Evolutionary conservation across 305 asterid genomes (phyloP), one percentile per base, ranked within the genome.

Genomic region (Solanum hybrid): DNA sequence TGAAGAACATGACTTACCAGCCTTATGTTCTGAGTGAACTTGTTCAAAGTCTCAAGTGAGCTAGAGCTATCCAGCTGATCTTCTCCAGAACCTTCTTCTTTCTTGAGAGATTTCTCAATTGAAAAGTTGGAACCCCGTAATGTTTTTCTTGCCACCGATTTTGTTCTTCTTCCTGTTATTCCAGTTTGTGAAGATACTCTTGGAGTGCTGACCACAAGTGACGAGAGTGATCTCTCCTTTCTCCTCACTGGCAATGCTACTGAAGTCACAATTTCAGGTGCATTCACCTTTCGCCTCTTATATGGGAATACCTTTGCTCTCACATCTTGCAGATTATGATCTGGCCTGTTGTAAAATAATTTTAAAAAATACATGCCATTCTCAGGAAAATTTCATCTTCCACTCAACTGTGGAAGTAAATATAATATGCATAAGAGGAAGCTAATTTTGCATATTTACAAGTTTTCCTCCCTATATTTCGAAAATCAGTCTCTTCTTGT

Each of bases 151-250:
- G 98, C 95, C 41, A 89, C 94, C 61, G 96, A 95, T 90, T 96
- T 97, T 89, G 99, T 96, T 90, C 99, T 94, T 93, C 97, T 93
- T 91, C 99, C 98, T 2, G 99, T 97, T 96, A 95, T 91, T 89
- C 99, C 98, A 88, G 93, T 89, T 91, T 95, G 98, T 20, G 98
- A 34, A 89, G 99, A 94, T 87, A 97, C 98, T 92, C 98, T 94
- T 31, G 99, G 99, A 86, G 99, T 95, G 94, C 95, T 97, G 87
- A 97, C 97, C 85, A 95, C 99, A 95, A 97, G 92, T 26, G 99
- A 95, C 12, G 99, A 97, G 87, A 97, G 99, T 33, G 98, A 97
- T 91, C 98, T 94, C 94, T 97, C 99, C 93, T 97, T 97, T 92
- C 98, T 96, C 95, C 96, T 97, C 45, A 93, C 96, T 51, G 98